Evolutionary conservation across 371 early-diverging fungal species (phyloP).

Genomic region (Dichotomocladium elegans): DNA sequence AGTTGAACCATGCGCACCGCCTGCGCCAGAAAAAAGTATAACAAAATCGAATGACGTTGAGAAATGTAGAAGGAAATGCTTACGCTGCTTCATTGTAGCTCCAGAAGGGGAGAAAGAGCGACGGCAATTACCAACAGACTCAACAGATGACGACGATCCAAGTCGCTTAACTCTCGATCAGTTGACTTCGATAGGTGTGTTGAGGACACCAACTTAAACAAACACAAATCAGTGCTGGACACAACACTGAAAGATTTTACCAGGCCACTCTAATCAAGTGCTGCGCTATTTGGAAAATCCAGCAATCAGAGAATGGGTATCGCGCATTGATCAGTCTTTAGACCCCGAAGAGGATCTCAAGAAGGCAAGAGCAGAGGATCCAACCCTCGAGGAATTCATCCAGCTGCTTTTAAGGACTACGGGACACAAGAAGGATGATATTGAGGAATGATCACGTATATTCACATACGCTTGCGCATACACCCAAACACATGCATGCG

Average conservation of each 20-base stretch:
- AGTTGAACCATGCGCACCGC: conserved; percentile 3
- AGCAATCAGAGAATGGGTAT: conserved; percentile 23
- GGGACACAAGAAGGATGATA: conserved; percentile 1
- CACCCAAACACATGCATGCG: neutral
- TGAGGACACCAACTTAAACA: neutral
- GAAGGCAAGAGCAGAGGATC: conserved; percentile 2
- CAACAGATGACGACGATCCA: conserved; percentile 1
- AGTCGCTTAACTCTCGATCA: neutral
- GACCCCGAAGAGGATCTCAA: conserved; percentile 22
- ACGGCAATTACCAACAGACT: neutral
- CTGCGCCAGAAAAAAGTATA: neutral
- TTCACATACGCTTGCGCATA: neutral
- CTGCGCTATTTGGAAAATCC: conserved; percentile 26
- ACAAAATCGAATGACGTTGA: neutral
- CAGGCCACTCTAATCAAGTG: conserved; percentile 28
- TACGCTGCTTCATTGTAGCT: neutral
- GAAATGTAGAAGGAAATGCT: neutral
- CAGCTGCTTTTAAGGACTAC: conserved; percentile 7
- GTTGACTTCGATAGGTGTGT: conserved; percentile 2
- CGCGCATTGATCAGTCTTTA: conserved; percentile 20
- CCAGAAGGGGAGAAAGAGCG: neutral
- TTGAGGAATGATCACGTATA: neutral
- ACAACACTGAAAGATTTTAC: no score
- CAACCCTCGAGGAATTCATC: conserved; percentile 13
- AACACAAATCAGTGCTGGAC: neutral